Evolutionary conservation across 83 land plant genomes (phyloP).

Genomic region (Picea abies): DNA sequence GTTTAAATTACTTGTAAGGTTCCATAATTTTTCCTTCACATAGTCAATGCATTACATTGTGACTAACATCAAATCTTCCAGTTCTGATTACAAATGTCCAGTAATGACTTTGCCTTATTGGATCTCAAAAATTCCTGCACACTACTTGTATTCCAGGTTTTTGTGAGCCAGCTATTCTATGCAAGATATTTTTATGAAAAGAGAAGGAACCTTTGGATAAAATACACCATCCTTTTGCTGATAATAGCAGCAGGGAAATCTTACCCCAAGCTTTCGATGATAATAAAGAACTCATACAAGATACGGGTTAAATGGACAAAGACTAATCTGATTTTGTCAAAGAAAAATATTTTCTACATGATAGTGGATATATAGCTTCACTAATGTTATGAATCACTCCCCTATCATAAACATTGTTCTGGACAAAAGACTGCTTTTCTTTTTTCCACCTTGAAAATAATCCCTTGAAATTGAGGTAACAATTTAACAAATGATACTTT

Average conservation of each 20-base stretch:
- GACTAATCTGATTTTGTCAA: constrained; percentile 24
- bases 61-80: not conserved
- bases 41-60: not conserved
- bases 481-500: constrained; percentile 2
- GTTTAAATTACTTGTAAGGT: not conserved
- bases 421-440: constrained; percentile 26
- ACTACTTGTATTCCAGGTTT: not conserved
- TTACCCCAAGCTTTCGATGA: not conserved
- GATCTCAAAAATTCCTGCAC: not conserved
- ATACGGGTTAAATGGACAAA: not conserved
- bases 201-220: not conserved
- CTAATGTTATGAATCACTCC: constrained; percentile 56
- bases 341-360: constrained; percentile 52
- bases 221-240: not conserved
- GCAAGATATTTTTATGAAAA: not conserved
- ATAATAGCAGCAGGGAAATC: not conserved
- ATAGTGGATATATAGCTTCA: constrained; percentile 64
- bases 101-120: not conserved
- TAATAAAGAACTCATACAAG: not conserved
- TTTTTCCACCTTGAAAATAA: constrained; percentile 49
- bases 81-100: not conserved
- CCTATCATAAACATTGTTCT: constrained; percentile 64
- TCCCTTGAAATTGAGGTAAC: constrained; percentile 24
- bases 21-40: not conserved
- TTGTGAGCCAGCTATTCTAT: not conserved